phyloP scores from a whole-genome alignment of 495 filamentous ascomycete genomes.

The Neurospora sp. region DNA sequence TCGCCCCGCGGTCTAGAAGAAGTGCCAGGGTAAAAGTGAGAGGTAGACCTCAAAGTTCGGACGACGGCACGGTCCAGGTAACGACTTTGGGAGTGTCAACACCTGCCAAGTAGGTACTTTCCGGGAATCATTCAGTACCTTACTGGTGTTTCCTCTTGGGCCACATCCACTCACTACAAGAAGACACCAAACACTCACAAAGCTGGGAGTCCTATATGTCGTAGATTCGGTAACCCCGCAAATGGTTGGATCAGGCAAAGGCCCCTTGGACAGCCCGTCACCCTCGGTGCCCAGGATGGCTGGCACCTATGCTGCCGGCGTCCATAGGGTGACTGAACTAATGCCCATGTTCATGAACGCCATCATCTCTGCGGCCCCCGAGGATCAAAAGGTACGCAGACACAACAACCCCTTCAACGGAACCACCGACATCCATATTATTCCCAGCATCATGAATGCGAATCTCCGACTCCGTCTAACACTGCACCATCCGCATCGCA shows the following conservation, averaged over 20 bases:
- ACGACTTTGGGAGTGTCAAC: not conserved
- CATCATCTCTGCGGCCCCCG: slow-evolving; percentile 76
- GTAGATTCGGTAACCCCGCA: slow-evolving; percentile 98
- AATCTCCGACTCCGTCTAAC: slow-evolving; percentile 23
- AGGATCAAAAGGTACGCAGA: slow-evolving; percentile 94
- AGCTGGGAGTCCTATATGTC: slow-evolving; percentile 98
- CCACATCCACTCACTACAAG: slow-evolving; percentile 80
- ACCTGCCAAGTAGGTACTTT: not conserved
- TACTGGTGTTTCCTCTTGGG: not conserved
- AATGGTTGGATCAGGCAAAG: slow-evolving; percentile 94
- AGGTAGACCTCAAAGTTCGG: not conserved
- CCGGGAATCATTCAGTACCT: not conserved
- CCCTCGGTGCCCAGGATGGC: slow-evolving; percentile 61
- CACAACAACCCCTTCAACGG: slow-evolving; percentile 10
- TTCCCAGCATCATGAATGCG: slow-evolving; percentile 11
- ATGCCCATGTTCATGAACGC: slow-evolving; percentile 92
- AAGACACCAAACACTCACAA: slow-evolving; percentile 92
- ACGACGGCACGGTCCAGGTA: not conserved
- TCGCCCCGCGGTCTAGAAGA: not conserved
- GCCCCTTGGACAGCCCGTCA: slow-evolving; percentile 68
- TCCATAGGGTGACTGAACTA: slow-evolving; percentile 92
- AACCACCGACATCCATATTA: slow-evolving; percentile 17
- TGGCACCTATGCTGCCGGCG: slow-evolving; percentile 88
- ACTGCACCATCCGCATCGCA: slow-evolving; percentile 6
- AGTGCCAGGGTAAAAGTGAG: not conserved